Conservation (phyloP, 129 eudicot species). For the Escallonia rubra region DNA sequence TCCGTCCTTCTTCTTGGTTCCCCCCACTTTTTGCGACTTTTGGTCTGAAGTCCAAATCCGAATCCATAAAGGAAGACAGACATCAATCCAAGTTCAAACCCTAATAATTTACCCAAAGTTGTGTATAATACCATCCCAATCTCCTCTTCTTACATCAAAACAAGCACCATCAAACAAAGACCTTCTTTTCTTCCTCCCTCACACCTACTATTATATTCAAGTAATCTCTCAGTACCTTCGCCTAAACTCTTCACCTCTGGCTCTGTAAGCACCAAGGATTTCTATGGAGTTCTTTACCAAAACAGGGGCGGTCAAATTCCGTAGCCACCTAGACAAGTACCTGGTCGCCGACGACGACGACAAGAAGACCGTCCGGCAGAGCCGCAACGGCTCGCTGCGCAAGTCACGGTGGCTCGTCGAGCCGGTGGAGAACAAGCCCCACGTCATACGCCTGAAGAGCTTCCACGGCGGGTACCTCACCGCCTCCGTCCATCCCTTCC, state of each 20-base stretch:
- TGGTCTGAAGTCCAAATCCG: background rate
- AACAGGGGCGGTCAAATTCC: slow-evolving; percentile 57
- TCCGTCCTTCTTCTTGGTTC: background rate
- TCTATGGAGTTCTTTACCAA: slow-evolving; percentile 65
- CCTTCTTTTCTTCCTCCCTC: slow-evolving; percentile 20
- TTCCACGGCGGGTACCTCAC: slow-evolving; percentile 68
- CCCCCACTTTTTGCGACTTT: background rate
- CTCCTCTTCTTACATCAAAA: background rate
- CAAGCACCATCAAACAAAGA: slow-evolving; percentile 30
- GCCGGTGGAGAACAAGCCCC: slow-evolving; percentile 38
- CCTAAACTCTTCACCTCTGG: background rate
- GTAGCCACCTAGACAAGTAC: slow-evolving; percentile 74
- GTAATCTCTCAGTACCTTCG: background rate
- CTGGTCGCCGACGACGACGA: slow-evolving; percentile 75
- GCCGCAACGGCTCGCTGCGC: slow-evolving; percentile 41
- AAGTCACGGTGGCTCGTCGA: slow-evolving; percentile 80
- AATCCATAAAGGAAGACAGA: background rate
- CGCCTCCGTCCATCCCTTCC: slow-evolving; percentile 58
- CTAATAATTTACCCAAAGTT: background rate
- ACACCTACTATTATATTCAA: too few relatives aligned
- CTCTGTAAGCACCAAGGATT: background rate
- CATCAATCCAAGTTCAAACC: too few relatives aligned
- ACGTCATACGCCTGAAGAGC: slow-evolving; percentile 62
- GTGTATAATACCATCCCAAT: background rate
- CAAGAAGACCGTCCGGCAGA: slow-evolving; percentile 58